A percentile compares a stretch with the other conserved stretches of the same genome.
Conservation (phyloP, 1,284 basidiomycete species). For the Puccinia sorghi region DNA sequence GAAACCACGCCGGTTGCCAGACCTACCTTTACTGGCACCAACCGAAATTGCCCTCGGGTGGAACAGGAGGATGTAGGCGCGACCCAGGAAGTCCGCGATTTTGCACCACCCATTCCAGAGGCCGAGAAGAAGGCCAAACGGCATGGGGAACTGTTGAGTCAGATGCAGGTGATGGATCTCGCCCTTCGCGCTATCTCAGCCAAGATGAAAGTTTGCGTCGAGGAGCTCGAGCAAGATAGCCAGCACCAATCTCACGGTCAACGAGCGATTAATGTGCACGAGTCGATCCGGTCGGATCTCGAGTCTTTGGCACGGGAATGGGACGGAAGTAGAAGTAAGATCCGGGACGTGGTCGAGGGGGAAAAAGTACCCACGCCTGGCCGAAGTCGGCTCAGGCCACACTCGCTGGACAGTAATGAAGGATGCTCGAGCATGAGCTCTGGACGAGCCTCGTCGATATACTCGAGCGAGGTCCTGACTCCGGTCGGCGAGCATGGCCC, state of each 20-base stretch:
- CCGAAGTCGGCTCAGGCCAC: constrained; percentile 10
- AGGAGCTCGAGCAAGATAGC: neutral
- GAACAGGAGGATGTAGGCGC: neutral
- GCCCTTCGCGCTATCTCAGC: constrained; percentile 25
- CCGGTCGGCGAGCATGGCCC: constrained; percentile 19
- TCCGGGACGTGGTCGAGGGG: constrained; percentile 12
- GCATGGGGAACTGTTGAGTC: constrained; percentile 1
- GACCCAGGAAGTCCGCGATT: neutral
- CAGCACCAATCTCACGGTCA: constrained; percentile 1
- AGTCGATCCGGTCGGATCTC: constrained; percentile 34
- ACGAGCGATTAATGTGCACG: constrained; percentile 14
- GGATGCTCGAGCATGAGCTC: constrained; percentile 21
- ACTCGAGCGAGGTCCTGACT: constrained; percentile 23
- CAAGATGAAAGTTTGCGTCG: constrained; percentile 33
- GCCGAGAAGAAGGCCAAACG: neutral
- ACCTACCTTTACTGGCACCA: neutral
- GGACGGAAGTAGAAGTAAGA: constrained; percentile 33
- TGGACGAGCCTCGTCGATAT: constrained; percentile 30
- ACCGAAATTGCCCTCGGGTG: neutral
- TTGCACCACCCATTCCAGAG: constrained; percentile 26
- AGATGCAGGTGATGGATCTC: constrained; percentile 22
- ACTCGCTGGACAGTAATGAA: constrained; percentile 39
- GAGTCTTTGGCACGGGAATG: constrained; percentile 34
- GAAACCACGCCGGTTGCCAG: neutral
- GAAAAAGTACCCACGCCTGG: constrained; percentile 2